Percentiles rank a stretch among this genome's conserved stretches.
Evolutionary conservation across 306 rosid genomes (phyloP).

Genomic region (Malus domestica): ASM211411v1 NC_041789.1:24500501-24501000

Average conservation of each 20-base stretch:
- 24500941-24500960: background rate
- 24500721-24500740: background rate
- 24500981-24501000: background rate
- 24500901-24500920: background rate
- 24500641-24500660: background rate
- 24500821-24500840: background rate
- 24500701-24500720: background rate
- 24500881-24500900: background rate
- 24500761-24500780: background rate
- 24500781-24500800: background rate
- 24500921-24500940: background rate
- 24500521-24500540: constrained; percentile 15
- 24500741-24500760: background rate
- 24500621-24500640: background rate
- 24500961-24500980: background rate
- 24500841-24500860: background rate
- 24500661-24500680: background rate
- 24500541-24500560: constrained; percentile 90
- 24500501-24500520: constrained; percentile 5
- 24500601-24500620: background rate
- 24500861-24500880: background rate
- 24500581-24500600: constrained; percentile 64
- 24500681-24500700: constrained; percentile 12
- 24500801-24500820: background rate
- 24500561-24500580: constrained; percentile 87